These are phyloP conservation scores for Nidula microcarpa DNA, from an alignment of 768 basidiomycete species.

Conservation along the genomic window DNA sequence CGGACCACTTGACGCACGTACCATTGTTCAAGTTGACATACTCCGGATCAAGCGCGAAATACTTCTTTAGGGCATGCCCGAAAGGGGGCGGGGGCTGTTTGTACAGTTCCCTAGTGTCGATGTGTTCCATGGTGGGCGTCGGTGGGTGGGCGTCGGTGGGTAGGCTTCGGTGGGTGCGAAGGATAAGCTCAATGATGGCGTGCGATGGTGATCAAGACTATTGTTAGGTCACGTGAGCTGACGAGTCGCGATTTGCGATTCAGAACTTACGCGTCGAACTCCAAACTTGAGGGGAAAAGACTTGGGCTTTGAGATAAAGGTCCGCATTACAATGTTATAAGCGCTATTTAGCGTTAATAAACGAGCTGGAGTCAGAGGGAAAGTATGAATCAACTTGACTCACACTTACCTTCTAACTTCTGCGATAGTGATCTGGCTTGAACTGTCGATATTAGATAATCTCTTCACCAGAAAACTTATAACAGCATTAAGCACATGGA, in stretches of 20 bases:
- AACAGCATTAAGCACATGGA: too few species aligned
- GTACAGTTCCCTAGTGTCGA: slow-evolving; percentile 14
- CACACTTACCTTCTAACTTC: neutral
- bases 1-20: slow-evolving; percentile 14
- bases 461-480: too few species aligned
- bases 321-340: neutral
- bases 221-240: neutral
- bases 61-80: slow-evolving; percentile 51
- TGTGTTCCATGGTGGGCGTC: neutral
- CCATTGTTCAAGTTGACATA: slow-evolving; percentile 70
- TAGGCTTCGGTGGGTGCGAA: neutral
- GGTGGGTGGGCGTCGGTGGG: neutral
- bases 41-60: slow-evolving; percentile 52
- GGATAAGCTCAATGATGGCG: neutral
- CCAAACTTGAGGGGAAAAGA: neutral
- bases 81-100: slow-evolving; percentile 35
- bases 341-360: neutral
- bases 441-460: too few species aligned
- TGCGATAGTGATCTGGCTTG: too few species aligned
- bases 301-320: neutral
- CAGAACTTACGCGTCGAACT: neutral
- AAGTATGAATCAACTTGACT: neutral
- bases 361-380: neutral
- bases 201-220: neutral
- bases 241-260: neutral